Conservation (phyloP, 768 basidiomycete species). For the Hypsizygus marmoreus region DNA sequence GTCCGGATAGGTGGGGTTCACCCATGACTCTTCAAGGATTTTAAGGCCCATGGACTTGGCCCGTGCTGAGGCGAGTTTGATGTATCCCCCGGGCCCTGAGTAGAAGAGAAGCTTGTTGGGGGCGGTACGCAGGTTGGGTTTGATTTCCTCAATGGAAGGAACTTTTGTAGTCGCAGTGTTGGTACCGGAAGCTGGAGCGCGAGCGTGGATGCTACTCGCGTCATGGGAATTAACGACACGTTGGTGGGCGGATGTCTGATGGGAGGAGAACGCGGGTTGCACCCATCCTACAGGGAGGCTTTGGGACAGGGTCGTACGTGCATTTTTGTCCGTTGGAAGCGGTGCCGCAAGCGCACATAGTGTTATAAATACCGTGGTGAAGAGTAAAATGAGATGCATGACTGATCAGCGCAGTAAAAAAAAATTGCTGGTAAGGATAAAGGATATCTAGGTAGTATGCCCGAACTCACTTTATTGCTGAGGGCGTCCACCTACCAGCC, state of each 20-base stretch:
- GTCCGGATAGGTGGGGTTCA: conserved; percentile 1
- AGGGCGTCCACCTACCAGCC: neutral
- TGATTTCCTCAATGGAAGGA: conserved; percentile 1
- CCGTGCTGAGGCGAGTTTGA: neutral
- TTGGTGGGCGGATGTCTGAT: neutral
- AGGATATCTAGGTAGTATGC: neutral
- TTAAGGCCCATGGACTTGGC: neutral
- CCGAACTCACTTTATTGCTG: neutral
- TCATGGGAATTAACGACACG: neutral
- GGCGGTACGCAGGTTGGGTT: neutral
- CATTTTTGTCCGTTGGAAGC: neutral
- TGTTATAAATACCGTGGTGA: conserved; percentile 3
- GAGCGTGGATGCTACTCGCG: neutral
- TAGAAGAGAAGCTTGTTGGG: conserved; percentile 10
- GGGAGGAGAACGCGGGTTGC: neutral
- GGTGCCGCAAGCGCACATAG: conserved; percentile 6
- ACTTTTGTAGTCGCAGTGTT: neutral
- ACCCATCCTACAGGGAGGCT: too few species aligned
- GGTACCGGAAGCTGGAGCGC: neutral
- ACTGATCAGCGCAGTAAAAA: neutral
- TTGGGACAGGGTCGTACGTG: too few species aligned
- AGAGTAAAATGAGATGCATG: conserved; percentile 3
- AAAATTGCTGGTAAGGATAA: too few species aligned
- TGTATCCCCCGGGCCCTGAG: conserved; percentile 15
- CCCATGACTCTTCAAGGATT: conserved; percentile 13